phyloP scores from a whole-genome alignment of 768 basidiomycete genomes.

The Xerocomellus chrysenteron region DNA sequence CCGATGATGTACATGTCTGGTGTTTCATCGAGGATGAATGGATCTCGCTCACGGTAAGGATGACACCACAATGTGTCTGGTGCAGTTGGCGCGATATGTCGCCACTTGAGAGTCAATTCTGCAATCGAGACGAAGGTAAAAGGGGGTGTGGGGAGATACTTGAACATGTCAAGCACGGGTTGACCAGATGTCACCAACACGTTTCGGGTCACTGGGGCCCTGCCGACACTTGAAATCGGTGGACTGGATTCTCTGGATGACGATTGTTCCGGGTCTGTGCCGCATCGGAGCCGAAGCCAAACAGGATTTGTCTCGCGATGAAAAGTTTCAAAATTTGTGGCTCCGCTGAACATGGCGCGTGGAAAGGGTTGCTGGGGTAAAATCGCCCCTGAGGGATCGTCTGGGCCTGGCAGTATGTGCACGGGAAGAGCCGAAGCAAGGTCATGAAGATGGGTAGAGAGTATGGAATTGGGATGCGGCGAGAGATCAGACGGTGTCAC shows the following conservation, averaged over 20 bases:
- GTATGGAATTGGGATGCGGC: slow-evolving; percentile 66
- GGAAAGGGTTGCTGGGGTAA: slow-evolving; percentile 95
- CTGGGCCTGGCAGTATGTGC: slow-evolving; percentile 83
- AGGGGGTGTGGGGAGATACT: slow-evolving; percentile 76
- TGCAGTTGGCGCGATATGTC: slow-evolving; percentile 97
- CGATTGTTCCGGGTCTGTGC: slow-evolving; percentile 31
- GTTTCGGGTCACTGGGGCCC: slow-evolving; percentile 43
- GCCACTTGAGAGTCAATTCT: slow-evolving; percentile 82
- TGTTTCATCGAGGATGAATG: slow-evolving; percentile 82
- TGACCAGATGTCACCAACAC: slow-evolving; percentile 90
- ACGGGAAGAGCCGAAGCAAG: slow-evolving; percentile 77
- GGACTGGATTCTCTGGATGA: background rate
- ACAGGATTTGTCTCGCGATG: slow-evolving; percentile 85
- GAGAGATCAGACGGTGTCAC: slow-evolving; percentile 55
- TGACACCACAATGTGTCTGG: slow-evolving; percentile 99
- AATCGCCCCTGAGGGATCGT: slow-evolving; percentile 85
- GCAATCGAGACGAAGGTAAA: slow-evolving; percentile 74
- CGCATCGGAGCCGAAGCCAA: slow-evolving; percentile 68
- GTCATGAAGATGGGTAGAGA: slow-evolving; percentile 72
- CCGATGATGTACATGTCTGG: slow-evolving; percentile 94
- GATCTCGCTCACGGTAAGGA: slow-evolving; percentile 84
- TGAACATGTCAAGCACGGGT: slow-evolving; percentile 92
- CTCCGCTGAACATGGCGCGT: slow-evolving; percentile 80
- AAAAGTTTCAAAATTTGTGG: slow-evolving; percentile 59
- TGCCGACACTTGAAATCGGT: slow-evolving; percentile 1